These are phyloP conservation scores for Prinsepia uniflora DNA, from an alignment of 306 rosid species.

Conservation along the genomic window DNA sequence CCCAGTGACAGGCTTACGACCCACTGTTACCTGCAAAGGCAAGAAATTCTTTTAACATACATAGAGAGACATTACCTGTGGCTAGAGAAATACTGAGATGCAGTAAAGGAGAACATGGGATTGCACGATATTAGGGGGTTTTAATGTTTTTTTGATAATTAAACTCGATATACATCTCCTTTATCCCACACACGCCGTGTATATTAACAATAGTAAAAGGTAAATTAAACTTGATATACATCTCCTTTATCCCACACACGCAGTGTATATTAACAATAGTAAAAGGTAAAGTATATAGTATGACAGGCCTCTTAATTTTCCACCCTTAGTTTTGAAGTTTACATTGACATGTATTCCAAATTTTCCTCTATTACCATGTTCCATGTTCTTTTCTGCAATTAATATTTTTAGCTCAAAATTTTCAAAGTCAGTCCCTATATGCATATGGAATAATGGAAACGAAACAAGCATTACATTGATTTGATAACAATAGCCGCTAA, in stretches of 20 bases:
- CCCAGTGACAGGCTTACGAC: slow-evolving; percentile 97
- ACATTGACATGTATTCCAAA: not conserved
- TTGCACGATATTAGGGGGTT: not conserved
- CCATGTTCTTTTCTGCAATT: not conserved
- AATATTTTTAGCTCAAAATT: not conserved
- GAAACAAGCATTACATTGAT: not conserved
- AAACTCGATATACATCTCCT: not conserved
- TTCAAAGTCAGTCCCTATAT: not conserved
- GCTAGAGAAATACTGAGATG: not conserved
- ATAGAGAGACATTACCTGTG: slow-evolving; percentile 15
- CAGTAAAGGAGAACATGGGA: not conserved
- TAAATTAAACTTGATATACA: no score
- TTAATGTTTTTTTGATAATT: no score
- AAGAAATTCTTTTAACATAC: slow-evolving; percentile 20
- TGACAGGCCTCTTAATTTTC: not conserved
- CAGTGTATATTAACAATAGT: not conserved
- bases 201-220: not conserved
- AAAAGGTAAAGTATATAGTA: no score
- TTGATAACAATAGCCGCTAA: slow-evolving; percentile 12
- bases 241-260: not conserved
- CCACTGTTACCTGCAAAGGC: slow-evolving; percentile 81
- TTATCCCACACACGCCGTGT: not conserved
- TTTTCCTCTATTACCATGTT: not conserved
- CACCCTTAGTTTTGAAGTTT: not conserved
- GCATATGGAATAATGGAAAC: not conserved